Conservation (phyloP, 148 eudicot species). For the Pharnaceum exiguum region DNA sequence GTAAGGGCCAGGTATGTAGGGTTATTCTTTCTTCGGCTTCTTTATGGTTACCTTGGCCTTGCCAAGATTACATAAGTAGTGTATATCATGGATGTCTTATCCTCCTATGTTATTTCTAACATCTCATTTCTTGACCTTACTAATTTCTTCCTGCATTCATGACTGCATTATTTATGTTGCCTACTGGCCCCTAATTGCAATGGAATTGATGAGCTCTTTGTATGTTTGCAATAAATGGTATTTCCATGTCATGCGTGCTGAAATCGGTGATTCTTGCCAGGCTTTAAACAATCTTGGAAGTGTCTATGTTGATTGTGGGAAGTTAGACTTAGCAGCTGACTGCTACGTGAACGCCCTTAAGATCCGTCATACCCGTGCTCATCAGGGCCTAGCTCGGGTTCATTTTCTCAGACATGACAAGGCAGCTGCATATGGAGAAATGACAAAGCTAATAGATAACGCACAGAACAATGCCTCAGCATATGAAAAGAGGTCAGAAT, state of each 20-base stretch:
- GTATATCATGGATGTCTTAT: background rate
- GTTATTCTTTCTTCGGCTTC: constrained; percentile 14
- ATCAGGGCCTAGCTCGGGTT: constrained; percentile 97
- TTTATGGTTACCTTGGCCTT: constrained; percentile 4
- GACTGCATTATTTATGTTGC: too few species aligned
- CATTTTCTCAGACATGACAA: constrained; percentile 70
- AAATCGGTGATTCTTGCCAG: constrained; percentile 34
- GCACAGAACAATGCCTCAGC: constrained; percentile 93
- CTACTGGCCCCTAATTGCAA: too few species aligned
- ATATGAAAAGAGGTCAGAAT: constrained; percentile 95
- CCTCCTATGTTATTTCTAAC: background rate
- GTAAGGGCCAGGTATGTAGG: constrained; percentile 96
- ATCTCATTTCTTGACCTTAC: background rate
- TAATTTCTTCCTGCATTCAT: too few species aligned
- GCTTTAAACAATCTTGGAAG: constrained; percentile 97
- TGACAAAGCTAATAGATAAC: constrained; percentile 86
- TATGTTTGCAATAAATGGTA: background rate
- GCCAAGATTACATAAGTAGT: background rate
- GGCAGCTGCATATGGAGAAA: constrained; percentile 78
- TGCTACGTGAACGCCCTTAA: constrained; percentile 90
- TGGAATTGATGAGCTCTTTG: background rate
- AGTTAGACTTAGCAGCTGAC: constrained; percentile 80
- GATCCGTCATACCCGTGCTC: constrained; percentile 93
- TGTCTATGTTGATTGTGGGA: constrained; percentile 82
- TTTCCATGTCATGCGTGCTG: constrained; percentile 5